These are phyloP conservation scores for Fusarium buxicola DNA, from an alignment of 2,329 filamentous ascomycete genomes.

Conservation along the genomic window DNA sequence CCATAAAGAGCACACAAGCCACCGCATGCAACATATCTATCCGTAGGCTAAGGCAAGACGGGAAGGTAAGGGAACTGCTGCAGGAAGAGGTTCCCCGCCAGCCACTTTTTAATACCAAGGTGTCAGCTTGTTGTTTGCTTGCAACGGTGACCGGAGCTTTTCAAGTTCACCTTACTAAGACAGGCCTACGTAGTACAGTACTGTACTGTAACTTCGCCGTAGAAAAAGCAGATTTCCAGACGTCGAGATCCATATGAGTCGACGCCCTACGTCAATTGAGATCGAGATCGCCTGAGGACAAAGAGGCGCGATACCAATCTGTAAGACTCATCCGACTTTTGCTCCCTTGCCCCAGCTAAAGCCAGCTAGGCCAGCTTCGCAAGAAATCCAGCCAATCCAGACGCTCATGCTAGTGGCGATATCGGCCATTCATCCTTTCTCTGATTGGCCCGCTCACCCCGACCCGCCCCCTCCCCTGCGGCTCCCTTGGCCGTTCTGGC, in stretches of 20 bases:
- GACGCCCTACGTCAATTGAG: slow-evolving; percentile 5
- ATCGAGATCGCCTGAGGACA: slow-evolving; percentile 4
- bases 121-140: neutral
- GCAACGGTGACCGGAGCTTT: neutral
- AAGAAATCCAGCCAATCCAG: slow-evolving; percentile 31
- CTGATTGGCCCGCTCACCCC: slow-evolving; percentile 28
- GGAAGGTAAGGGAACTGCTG: slow-evolving; percentile 15
- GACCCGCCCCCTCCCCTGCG: slow-evolving; percentile 15
- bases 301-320: neutral
- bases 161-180: slow-evolving; percentile 9
- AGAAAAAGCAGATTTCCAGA: neutral
- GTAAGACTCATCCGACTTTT: slow-evolving; percentile 14
- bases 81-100: slow-evolving; percentile 24
- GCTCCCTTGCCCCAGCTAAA: slow-evolving; percentile 27
- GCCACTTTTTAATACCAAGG: slow-evolving; percentile 2
- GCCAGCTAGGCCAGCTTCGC: slow-evolving; percentile 12
- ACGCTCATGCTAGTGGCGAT: slow-evolving; percentile 40
- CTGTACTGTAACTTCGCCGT: too few relatives aligned
- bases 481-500: slow-evolving; percentile 13
- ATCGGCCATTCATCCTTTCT: slow-evolving; percentile 34
- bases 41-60: slow-evolving; percentile 15
- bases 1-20: slow-evolving; percentile 1
- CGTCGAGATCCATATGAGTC: slow-evolving; percentile 7
- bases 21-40: slow-evolving; percentile 10
- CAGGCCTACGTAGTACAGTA: too few relatives aligned